These are phyloP conservation scores for Aspergillus chevalieri DNA, from an alignment of 2,329 filamentous ascomycete genomes.

Conservation along the genomic window DNA sequence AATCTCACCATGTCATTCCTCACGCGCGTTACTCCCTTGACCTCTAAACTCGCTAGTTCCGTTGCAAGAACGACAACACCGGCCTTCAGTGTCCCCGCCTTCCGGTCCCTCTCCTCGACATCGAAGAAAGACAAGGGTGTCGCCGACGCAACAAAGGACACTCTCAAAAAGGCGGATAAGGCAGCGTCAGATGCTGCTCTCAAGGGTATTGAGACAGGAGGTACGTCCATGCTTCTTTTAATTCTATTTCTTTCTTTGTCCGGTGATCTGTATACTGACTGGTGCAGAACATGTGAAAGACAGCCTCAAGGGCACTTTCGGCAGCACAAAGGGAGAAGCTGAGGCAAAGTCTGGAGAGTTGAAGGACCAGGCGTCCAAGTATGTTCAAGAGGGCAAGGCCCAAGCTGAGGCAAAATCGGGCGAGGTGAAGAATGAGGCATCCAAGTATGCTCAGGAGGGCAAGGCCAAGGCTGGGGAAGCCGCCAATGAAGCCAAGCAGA, in stretches of 20 bases:
- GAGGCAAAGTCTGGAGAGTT: constrained; percentile 40
- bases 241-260: background rate
- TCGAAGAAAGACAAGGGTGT: constrained; percentile 45
- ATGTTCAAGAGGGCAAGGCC: constrained; percentile 28
- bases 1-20: constrained; percentile 29
- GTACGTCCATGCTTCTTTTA: constrained; percentile 38
- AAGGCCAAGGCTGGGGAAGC: constrained; percentile 10
- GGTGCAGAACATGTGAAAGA: constrained; percentile 46
- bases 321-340: constrained; percentile 41
- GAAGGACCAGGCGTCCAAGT: constrained; percentile 22
- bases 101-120: constrained; percentile 48
- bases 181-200: constrained; percentile 51
- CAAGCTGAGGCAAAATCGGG: constrained; percentile 22
- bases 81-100: constrained; percentile 12
- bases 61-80: constrained; percentile 9
- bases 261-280: background rate
- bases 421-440: constrained; percentile 21
- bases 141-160: constrained; percentile 52
- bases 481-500: constrained; percentile 9
- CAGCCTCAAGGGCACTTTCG: constrained; percentile 38
- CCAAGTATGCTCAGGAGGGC: constrained; percentile 6
- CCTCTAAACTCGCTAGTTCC: constrained; percentile 16
- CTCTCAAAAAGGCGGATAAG: constrained; percentile 53
- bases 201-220: constrained; percentile 57
- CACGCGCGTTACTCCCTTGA: constrained; percentile 24